Conservation (phyloP, 345 rosid species). For the Hevea brasiliensis region DNA sequence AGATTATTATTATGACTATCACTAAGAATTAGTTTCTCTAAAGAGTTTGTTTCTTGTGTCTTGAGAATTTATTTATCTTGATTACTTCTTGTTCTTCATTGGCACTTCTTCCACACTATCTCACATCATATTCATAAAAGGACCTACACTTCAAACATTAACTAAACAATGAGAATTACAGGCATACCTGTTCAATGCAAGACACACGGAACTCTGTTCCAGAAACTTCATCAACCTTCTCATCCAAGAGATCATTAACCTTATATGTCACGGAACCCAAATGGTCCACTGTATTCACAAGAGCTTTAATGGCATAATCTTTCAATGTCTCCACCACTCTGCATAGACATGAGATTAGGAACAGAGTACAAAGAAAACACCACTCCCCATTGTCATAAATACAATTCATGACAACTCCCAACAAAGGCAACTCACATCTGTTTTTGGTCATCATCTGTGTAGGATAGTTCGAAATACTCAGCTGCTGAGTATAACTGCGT, state of each 20-base stretch:
- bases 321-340: slow-evolving; percentile 90
- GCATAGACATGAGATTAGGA: slow-evolving; percentile 18
- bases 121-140: no score
- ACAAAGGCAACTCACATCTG: slow-evolving; percentile 54
- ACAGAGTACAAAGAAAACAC: slow-evolving; percentile 4
- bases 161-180: background rate
- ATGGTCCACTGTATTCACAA: slow-evolving; percentile 95
- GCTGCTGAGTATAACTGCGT: slow-evolving; percentile 91
- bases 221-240: slow-evolving; percentile 79
- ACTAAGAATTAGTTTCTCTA: no score
- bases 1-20: no score
- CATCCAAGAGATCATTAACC: slow-evolving; percentile 81
- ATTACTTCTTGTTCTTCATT: no score
- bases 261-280: slow-evolving; percentile 88
- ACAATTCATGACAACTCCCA: background rate
- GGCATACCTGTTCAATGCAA: slow-evolving; percentile 77
- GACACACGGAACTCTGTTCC: slow-evolving; percentile 75
- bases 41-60: no score
- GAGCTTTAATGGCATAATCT: slow-evolving; percentile 88
- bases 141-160: background rate
- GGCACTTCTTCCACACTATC: no score
- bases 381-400: background rate
- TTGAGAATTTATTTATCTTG: no score
- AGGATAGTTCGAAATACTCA: slow-evolving; percentile 86
- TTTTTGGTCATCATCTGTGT: slow-evolving; percentile 75